A percentile compares a stretch with the other conserved stretches of the same genome.
phyloP scores from a whole-genome alignment of 345 rosid genomes.

The Syzygium aqueum region DNA sequence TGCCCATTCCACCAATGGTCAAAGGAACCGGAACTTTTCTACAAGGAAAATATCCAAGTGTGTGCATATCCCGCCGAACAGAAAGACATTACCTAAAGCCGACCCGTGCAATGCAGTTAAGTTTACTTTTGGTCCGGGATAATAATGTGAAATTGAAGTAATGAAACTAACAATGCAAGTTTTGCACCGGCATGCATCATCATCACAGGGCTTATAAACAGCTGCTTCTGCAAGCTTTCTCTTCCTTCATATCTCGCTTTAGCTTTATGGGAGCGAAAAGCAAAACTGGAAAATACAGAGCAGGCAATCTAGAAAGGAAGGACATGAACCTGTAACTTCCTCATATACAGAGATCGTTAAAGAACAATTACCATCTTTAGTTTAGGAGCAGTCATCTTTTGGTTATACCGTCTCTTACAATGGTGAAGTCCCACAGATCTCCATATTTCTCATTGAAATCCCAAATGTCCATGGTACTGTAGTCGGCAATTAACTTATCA shows the following conservation, averaged over 20 bases:
- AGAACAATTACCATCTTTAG: background rate
- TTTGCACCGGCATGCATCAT: background rate
- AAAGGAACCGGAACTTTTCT: background rate
- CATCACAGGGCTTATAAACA: background rate
- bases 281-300: background rate
- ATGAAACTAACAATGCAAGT: background rate
- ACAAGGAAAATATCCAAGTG: background rate
- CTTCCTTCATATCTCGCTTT: background rate
- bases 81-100: too few relatives aligned
- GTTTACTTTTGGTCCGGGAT: background rate
- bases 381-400: slow-evolving; percentile 25
- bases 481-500: slow-evolving; percentile 73
- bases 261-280: background rate
- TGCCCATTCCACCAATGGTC: background rate
- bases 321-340: background rate
- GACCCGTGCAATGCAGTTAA: background rate
- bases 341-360: background rate
- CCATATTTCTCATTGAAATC: slow-evolving; percentile 92
- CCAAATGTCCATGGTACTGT: slow-evolving; percentile 85
- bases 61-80: too few relatives aligned
- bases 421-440: slow-evolving; percentile 86
- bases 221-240: background rate
- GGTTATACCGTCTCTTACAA: slow-evolving; percentile 46
- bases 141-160: background rate
- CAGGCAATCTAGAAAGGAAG: background rate